Evolutionary conservation across 139 green algal genomes (phyloP), one percentile per base, ranked within the genome.

Genomic region (Diplosphaera chodatii): DNA sequence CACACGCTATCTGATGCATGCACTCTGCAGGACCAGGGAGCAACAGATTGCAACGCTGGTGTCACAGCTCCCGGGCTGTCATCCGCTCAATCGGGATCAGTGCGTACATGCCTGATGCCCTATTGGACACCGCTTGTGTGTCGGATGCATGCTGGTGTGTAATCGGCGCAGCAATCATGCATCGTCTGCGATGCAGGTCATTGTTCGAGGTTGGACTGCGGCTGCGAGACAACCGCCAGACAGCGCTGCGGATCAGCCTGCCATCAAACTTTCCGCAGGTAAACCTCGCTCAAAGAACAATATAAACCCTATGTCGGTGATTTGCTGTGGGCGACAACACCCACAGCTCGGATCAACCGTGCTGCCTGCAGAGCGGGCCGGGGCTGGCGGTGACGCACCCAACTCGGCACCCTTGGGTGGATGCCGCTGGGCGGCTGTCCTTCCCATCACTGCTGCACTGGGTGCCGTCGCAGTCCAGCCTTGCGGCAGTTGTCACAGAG

Each of bases 381-480:
- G 29, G 28, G 1, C 48, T 66, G 28, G 48, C 68, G 4, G 55
- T 66, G 6, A 66, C 32, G 18, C 67, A 72, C 27, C 67, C 67
- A 4, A 34, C 64, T 20, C 81, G 75, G 27, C 80, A 91, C 68
- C 82, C 82, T 15, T 79, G 72, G 37, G 81, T 91, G 25, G 79
- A 88, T 66, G 4, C 56, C 29, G 70, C 75, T 20, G 83, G 82
- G 29, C 72, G 72, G n/a, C 72, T 78, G 31, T 64, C 55, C 28
- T 73, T 77, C 59, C 71, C 78, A 20, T 21, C 55, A 40, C 69
- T 84, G 32, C 63, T 76, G 16, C 34, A 56, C n/a, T 83, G 78
- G 78, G 55, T 27, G 0, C 30, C 48, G 10, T 21, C 64, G 32
- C 67, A 32, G n/a, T 40, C 65, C 5, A 48, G 72, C 0, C 80